phyloP scores from a whole-genome alignment of 2,329 filamentous ascomycete species.

The Microascus cirrosus region DNA sequence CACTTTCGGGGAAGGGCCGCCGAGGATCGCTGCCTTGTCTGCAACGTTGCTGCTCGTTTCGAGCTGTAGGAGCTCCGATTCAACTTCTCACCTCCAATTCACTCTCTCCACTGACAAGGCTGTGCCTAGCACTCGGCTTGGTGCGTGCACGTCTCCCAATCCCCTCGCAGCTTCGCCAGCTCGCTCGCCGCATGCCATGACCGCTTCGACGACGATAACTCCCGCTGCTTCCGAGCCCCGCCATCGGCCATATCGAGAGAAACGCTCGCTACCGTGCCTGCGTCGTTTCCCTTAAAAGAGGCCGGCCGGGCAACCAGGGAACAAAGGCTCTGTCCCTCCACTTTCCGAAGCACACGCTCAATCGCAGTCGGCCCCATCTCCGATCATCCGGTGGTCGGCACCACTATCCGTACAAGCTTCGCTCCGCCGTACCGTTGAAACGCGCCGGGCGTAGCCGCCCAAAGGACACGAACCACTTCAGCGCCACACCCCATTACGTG shows the following conservation, averaged over 20 bases:
- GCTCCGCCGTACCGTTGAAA: no score
- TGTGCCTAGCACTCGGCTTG: no score
- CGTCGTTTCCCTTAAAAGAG: not conserved
- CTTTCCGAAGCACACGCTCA: not conserved
- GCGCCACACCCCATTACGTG: not conserved
- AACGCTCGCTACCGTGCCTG: not conserved
- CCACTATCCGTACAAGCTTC: no score
- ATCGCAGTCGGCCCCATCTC: no score
- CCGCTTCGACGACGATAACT: not conserved
- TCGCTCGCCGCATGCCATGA: not conserved
- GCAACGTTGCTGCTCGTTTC: not conserved
- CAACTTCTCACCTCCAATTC: not conserved
- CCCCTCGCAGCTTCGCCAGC: not conserved
- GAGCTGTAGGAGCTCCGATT: not conserved
- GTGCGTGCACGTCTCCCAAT: no score
- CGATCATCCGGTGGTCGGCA: not conserved
- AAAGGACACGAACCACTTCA: no score
- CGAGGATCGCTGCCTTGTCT: not conserved
- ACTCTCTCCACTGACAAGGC: not conserved
- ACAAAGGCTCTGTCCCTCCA: not conserved
- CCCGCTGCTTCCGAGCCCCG: not conserved
- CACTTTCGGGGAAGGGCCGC: not conserved
- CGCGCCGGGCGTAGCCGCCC: no score
- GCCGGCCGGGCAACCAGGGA: not conserved
- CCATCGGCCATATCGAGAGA: not conserved